phyloP scores from a whole-genome alignment of 169 alveolate genomes.

The Cryptosporidium meleagridis region DNA sequence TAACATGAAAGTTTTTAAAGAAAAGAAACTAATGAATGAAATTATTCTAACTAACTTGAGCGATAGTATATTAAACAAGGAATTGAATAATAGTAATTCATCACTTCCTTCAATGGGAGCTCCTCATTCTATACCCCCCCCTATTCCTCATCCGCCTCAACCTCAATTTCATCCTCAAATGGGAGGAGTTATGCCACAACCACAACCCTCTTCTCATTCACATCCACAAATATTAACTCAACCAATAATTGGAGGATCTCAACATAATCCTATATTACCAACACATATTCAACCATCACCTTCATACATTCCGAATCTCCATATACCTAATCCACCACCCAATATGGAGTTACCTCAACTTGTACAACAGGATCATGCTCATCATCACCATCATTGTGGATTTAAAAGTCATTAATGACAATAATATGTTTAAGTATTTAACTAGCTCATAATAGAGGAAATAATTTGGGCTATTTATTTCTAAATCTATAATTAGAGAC shows the following conservation, averaged over 20 bases:
- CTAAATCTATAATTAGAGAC: not conserved
- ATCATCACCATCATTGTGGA: not conserved
- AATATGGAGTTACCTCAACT: not conserved
- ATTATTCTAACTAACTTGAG: constrained; percentile 20
- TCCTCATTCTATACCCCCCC: not conserved
- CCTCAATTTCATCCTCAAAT: not conserved
- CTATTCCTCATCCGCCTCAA: constrained; percentile 2
- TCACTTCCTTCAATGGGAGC: constrained; percentile 19
- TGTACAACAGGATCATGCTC: not conserved
- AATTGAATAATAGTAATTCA: not conserved
- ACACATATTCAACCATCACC: constrained; percentile 35
- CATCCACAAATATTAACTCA: not conserved
- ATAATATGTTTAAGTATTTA: not conserved
- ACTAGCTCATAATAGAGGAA: too few relatives aligned
- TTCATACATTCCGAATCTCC: constrained; percentile 22
- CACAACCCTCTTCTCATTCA: not conserved
- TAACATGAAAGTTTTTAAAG: constrained; percentile 32
- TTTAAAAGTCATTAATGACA: not conserved
- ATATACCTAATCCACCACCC: not conserved
- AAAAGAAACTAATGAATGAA: constrained; percentile 45
- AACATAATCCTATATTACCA: not conserved
- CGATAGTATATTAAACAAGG: constrained; percentile 29
- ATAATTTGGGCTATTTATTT: too few relatives aligned
- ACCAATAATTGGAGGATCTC: constrained; percentile 1
- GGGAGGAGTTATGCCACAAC: not conserved